Percentiles rank a stretch among this genome's conserved stretches.
These are phyloP conservation scores for Sphaerulina vaccinii DNA, from an alignment of 2,329 filamentous ascomycete species.

Conservation along the genomic window DNA sequence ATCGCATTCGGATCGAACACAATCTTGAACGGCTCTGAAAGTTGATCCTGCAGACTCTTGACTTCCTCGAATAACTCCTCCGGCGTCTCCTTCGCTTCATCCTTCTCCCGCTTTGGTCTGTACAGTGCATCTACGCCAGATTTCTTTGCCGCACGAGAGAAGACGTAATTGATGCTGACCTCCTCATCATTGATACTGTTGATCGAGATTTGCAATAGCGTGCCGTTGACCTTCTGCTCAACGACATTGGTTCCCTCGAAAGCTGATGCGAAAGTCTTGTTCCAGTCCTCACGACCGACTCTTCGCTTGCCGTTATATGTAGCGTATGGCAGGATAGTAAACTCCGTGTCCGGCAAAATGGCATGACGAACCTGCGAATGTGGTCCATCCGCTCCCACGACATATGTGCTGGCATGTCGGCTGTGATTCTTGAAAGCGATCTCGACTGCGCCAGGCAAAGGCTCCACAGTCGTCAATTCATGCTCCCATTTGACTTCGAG, in stretches of 20 bases:
- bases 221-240: conserved; percentile 27
- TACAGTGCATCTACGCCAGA: conserved; percentile 36
- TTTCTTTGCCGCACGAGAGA: conserved; percentile 37
- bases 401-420: conserved; percentile 17
- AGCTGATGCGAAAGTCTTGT: conserved; percentile 12
- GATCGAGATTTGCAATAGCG: conserved; percentile 38
- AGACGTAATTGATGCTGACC: conserved; percentile 42
- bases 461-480: conserved; percentile 23
- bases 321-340: conserved; percentile 40
- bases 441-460: neutral
- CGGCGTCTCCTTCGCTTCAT: conserved; percentile 38
- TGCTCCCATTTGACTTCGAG: conserved; percentile 40
- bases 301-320: conserved; percentile 39
- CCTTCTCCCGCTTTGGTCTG: conserved; percentile 35
- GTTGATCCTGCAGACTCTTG: conserved; percentile 20
- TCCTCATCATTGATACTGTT: conserved; percentile 29
- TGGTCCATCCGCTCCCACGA: conserved; percentile 41
- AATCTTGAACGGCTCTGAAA: conserved; percentile 35
- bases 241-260: conserved; percentile 30
- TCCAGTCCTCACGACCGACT: conserved; percentile 22
- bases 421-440: conserved; percentile 8
- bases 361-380: conserved; percentile 39
- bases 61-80: conserved; percentile 40
- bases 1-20: conserved; percentile 38
- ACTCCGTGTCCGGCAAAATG: conserved; percentile 29